phyloP scores from a whole-genome alignment of 2,329 filamentous ascomycete species.

The Hypoxylon sp. region DNA sequence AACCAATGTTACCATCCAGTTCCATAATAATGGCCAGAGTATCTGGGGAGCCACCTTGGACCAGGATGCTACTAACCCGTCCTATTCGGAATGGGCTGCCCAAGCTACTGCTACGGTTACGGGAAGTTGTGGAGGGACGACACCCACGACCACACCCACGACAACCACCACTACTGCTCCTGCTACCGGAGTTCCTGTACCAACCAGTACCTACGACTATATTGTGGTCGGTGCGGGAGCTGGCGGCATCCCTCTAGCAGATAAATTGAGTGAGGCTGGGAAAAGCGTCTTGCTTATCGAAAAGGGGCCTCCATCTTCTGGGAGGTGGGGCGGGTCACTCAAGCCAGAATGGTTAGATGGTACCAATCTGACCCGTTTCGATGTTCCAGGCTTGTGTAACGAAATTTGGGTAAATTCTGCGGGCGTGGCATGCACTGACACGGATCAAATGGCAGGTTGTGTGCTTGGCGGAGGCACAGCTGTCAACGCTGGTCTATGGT shows the following conservation, averaged over 20 bases:
- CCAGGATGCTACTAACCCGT: constrained; percentile 54
- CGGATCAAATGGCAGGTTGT: constrained; percentile 79
- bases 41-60: constrained; percentile 63
- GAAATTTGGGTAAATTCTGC: constrained; percentile 74
- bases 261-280: constrained; percentile 72
- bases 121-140: constrained; percentile 51
- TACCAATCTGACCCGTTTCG: constrained; percentile 75
- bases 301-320: constrained; percentile 71
- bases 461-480: constrained; percentile 76
- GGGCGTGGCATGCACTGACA: constrained; percentile 75
- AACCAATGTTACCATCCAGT: constrained; percentile 59
- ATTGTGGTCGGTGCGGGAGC: constrained; percentile 71
- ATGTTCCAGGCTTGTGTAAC: constrained; percentile 78
- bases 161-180: constrained; percentile 45
- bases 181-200: constrained; percentile 53
- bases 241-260: constrained; percentile 69
- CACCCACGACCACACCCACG: constrained; percentile 47
- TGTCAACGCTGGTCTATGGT: constrained; percentile 77
- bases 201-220: constrained; percentile 67
- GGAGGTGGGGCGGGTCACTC: constrained; percentile 72
- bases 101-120: constrained; percentile 58
- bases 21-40: constrained; percentile 69
- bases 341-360: constrained; percentile 71
- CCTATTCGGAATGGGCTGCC: constrained; percentile 59
- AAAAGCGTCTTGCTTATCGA: constrained; percentile 74